These are phyloP conservation scores for Phialophora tarda DNA, from an alignment of 2,329 filamentous ascomycete species.

Conservation along the genomic window DNA sequence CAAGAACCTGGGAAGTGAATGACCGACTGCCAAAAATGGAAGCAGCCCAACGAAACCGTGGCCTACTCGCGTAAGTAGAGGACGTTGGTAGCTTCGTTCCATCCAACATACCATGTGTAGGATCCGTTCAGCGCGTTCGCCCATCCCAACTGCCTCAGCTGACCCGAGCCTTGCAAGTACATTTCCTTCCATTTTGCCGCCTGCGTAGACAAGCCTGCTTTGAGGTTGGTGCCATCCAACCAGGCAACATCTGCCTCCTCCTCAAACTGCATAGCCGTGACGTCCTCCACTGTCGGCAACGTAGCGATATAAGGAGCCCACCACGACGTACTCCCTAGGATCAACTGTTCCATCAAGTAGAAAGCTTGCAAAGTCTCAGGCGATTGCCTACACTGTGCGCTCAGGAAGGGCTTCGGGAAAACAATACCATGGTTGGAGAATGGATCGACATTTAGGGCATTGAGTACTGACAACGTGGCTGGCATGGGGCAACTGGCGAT, in stretches of 20 bases:
- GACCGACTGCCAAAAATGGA: slow-evolving; percentile 53
- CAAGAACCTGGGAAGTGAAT: slow-evolving; percentile 52
- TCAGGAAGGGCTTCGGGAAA: slow-evolving; percentile 38
- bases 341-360: slow-evolving; percentile 71
- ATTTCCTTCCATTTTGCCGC: slow-evolving; percentile 46
- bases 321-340: slow-evolving; percentile 63
- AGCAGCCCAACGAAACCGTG: slow-evolving; percentile 54
- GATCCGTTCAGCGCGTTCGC: slow-evolving; percentile 39
- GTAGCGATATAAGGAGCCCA: slow-evolving; percentile 72
- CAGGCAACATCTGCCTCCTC: slow-evolving; percentile 63
- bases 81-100: not conserved
- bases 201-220: slow-evolving; percentile 42
- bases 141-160: slow-evolving; percentile 45
- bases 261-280: slow-evolving; percentile 70
- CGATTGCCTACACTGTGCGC: slow-evolving; percentile 10
- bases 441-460: slow-evolving; percentile 37
- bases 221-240: slow-evolving; percentile 46
- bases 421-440: slow-evolving; percentile 37
- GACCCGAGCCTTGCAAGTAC: slow-evolving; percentile 45
- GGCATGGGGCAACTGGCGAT: slow-evolving; percentile 39
- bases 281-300: slow-evolving; percentile 67
- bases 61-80: slow-evolving; percentile 42
- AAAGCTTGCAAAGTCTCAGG: slow-evolving; percentile 50
- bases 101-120: slow-evolving; percentile 48
- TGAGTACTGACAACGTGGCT: slow-evolving; percentile 38